Base-by-base conservation (phyloP, 306 rosid genomes). In the Gynostemma pentaphyllum region DNA sequence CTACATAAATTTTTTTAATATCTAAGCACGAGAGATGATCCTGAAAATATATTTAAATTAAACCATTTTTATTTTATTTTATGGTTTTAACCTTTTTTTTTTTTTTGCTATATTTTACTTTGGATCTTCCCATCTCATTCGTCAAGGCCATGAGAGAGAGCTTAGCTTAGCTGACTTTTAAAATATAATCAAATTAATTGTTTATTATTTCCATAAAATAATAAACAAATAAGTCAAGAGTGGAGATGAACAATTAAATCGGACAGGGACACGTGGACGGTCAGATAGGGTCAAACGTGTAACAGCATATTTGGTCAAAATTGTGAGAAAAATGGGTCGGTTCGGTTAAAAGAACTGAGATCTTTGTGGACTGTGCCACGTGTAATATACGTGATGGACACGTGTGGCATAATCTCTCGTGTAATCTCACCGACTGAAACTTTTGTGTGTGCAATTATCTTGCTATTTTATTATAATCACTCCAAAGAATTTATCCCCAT, bases 171-270 rank as follows among this genome's bases (percentile, higher is more conserved):
- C 30, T 59, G 64, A 57, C 64, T 57, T 37, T 36, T 59, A 59
- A 36, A 13, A 11, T 7, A 60, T 39, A 21, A 12, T 3, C 13
- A 2, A 60, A 21, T 22, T 60, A 22, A 39, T 60, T 36, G 30
- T 21, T n/a, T n/a, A n/a, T n/a, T n/a, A n/a, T n/a, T n/a, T n/a
- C n/a, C n/a, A 59, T 22, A 59, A 60, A 60, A 60, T 39, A 36
- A 60, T 59, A 39, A 28, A n/a, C n/a, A n/a, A 5, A 0, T 10
- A 22, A 39, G 47, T 39, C 47, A 60, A 73, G 47, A 42, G 74
- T 60, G 62, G 18, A 77, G 56, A 57, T 75, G 67, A 53, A 71
- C 60, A 13, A 27, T 13, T 40, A 54, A 26, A 46, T 24, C 5
- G 21, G 56, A 64, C 5, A 5, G 23, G 6, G 57, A 64, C 56